These are phyloP conservation scores for Pseudevernia furfuracea DNA, from an alignment of 495 filamentous ascomycete species.

Conservation along the genomic window DNA sequence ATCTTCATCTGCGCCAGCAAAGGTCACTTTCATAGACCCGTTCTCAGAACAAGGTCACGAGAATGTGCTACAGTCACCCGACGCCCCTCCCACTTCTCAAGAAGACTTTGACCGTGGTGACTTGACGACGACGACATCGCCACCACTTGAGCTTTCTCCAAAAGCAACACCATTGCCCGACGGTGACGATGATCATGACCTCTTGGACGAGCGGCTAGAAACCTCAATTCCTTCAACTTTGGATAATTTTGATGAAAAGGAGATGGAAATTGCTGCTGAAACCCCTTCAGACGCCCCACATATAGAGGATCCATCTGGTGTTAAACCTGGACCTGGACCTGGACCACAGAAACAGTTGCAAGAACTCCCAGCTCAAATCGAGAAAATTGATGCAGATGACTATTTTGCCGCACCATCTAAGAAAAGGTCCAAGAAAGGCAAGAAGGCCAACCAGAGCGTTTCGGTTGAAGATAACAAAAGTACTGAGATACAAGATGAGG, in stretches of 20 bases:
- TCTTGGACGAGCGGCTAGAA: constrained; percentile 11
- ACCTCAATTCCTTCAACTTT: neutral
- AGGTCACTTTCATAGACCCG: neutral
- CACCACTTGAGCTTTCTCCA: neutral
- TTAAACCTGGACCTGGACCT: neutral
- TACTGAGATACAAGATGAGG: neutral
- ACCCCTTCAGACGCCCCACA: neutral
- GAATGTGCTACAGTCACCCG: neutral
- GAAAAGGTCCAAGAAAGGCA: neutral
- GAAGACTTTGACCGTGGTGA: neutral
- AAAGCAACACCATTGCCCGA: constrained; percentile 14
- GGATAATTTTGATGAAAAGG: neutral
- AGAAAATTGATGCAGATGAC: neutral
- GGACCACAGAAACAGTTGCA: neutral
- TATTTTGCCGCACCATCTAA: neutral
- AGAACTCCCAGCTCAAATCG: neutral
- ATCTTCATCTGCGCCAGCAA: neutral
- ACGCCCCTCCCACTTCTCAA: neutral
- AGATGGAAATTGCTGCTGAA: neutral
- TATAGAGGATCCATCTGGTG: neutral
- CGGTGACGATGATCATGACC: constrained; percentile 14
- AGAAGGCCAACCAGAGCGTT: neutral
- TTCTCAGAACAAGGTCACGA: neutral
- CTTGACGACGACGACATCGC: neutral
- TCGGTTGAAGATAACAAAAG: neutral